Evolutionary conservation across 208 protist species (phyloP), one percentile per base, ranked within the genome.

Genomic region (Acanthamoeba royreba): DNA sequence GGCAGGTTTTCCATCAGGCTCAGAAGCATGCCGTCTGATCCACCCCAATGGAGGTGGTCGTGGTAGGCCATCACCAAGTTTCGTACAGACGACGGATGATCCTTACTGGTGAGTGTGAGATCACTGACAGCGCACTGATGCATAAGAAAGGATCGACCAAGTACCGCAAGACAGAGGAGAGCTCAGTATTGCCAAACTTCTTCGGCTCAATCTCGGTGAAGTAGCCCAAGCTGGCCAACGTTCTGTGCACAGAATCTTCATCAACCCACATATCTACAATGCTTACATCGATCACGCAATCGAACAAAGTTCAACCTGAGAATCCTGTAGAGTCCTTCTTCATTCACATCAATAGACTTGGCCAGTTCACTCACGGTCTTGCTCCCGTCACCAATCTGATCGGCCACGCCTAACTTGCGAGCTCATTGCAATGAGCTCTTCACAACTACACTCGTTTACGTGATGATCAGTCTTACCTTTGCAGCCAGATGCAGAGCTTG

Each of bases 261-360:
- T n/a, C n/a, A n/a, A n/a, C n/a, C n/a, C n/a, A n/a, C n/a, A n/a
- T 4, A 47, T 7, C 35, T 19, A 11, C 31, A 4, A 35, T 52
- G 33, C 77, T 43, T 22, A 4, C 0, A n/a, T n/a, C n/a, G n/a
- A n/a, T n/a, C n/a, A n/a, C n/a, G n/a, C 31, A 35, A 47, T 19
- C 0, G 22, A 13, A n/a, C 13, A 13, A 33, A 25, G 5, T n/a
- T n/a, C n/a, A n/a, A 89, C 81, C 81, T 25, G 33, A 91, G 85
- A n/a, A 91, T 91, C n/a, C 85, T 33, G 40, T 91, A 91, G 52
- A 91, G 85, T 31, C 43, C 43, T 11, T 91, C 85, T 17, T 91
- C 85, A 31, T 33, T 17, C 4, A 91, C 85, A 13, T 69, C 85
- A 43, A 17, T 91, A 38, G 85, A 45, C 13, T 49, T 28, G 42